A percentile compares a stretch with the other conserved stretches of the same genome.
Conservation (phyloP, 768 basidiomycete genomes). For the Leucosporidium scottii region DNA sequence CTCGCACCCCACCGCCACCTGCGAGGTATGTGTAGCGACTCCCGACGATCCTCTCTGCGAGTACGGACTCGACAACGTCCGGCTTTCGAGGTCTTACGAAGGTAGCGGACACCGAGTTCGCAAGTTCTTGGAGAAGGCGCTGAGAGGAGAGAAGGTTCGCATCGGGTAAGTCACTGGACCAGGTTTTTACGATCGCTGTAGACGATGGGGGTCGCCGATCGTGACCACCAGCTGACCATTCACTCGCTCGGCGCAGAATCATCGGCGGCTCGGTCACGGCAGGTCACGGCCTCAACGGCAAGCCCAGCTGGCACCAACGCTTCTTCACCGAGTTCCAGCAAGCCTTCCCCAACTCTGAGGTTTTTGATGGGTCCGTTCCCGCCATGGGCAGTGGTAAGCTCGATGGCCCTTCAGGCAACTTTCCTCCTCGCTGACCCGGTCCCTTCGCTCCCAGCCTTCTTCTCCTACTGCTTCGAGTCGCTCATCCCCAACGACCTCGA, state of each 20-base stretch:
- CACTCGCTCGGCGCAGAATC: no score
- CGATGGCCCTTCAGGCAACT: no score
- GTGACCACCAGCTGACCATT: neutral
- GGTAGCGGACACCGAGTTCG: slow-evolving; percentile 26
- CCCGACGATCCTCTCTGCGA: slow-evolving; percentile 25
- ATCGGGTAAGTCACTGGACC: slow-evolving; percentile 29
- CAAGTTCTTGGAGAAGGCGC: slow-evolving; percentile 30
- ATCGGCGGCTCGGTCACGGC: neutral
- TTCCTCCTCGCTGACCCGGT: neutral
- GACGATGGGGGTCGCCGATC: neutral
- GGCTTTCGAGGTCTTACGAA: slow-evolving; percentile 30
- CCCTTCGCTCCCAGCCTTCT: slow-evolving; percentile 2
- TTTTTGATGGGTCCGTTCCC: slow-evolving; percentile 3
- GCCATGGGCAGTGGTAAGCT: slow-evolving; percentile 8
- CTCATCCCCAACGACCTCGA: slow-evolving; percentile 2
- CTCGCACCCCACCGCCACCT: neutral
- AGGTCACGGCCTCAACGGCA: slow-evolving; percentile 2
- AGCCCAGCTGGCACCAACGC: neutral
- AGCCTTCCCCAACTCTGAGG: slow-evolving; percentile 7
- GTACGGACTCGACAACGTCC: slow-evolving; percentile 29
- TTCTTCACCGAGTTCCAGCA: slow-evolving; percentile 1
- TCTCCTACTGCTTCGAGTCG: slow-evolving; percentile 4
- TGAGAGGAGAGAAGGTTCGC: slow-evolving; percentile 28
- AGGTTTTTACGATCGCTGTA: slow-evolving; percentile 8
- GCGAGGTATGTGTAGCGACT: slow-evolving; percentile 1